Base-by-base conservation (phyloP, 2,329 filamentous ascomycete genomes). In the Rasamsonia emersonii region DNA sequence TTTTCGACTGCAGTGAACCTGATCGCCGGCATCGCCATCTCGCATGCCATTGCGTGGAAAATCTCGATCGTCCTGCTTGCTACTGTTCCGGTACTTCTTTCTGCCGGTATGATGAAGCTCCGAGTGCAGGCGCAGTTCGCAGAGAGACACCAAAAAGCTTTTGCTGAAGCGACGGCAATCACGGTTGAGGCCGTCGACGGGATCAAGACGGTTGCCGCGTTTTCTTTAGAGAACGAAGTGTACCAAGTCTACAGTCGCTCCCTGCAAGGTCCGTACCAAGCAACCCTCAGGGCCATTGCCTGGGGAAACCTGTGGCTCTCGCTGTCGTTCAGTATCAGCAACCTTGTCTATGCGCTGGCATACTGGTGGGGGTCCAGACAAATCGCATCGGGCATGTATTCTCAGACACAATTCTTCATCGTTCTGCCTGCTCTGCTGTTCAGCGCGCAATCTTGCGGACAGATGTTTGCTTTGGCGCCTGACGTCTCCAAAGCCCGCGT, bases 321-420 rank as follows among this genome's bases (percentile, higher is more conserved):
- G 3, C 40, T 58, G 7, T 49, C 51, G 8, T 51, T 49, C 33
- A 44, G 46, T n/a, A 37, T 50, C 17, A 69, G 73, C 15, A 77
- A 75, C 47, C 63, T 81, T 30, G 72, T 82, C 20, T 81, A 83
- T 46, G 75, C 77, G 0, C 70, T 85, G 34, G 75, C 78, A 0
- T 84, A 82, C 56, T 85, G 79, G 77, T 85, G 79, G 78, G 79
- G 79, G 1, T 71, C 77, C 0, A 75, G 70, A 42, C 71, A 75
- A 40, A 80, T 84, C 38, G 68, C 74, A 23, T 64, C 68, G 27
- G 77, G 79, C 4, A 55, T 71, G 32, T 77, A 77, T 40, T 70
- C 70, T 33, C 71, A 73, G 16, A 67, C 79, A 19, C 51, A 70
- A 28, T 84, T 83, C 58, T 79, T 84, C 54, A 77, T 81, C 42